phyloP scores from a whole-genome alignment of 345 rosid genomes.

The Salix arbutifolia region DNA sequence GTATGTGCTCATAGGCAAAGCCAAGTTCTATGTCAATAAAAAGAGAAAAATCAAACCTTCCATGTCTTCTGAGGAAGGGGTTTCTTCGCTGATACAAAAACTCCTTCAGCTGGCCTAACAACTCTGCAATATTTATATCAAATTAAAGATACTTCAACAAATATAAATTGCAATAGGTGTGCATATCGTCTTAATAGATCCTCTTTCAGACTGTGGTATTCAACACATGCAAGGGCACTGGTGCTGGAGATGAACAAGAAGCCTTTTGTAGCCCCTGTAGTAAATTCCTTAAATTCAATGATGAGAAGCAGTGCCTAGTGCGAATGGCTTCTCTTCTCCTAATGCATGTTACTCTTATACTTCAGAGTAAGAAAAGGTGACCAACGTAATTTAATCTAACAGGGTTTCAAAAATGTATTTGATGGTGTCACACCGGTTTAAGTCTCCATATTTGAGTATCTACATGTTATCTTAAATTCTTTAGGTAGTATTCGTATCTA shows the following conservation, averaged over 20 bases:
- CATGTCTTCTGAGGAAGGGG: constrained; percentile 77
- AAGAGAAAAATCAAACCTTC: constrained; percentile 55
- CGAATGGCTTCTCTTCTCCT: constrained; percentile 1
- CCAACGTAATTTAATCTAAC: no score
- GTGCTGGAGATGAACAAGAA: not conserved
- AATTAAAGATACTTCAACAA: constrained; percentile 1
- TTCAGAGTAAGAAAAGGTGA: no score
- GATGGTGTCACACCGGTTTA: no score
- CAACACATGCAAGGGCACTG: not conserved
- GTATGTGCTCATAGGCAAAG: not conserved
- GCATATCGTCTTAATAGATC: not conserved
- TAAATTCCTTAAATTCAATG: not conserved
- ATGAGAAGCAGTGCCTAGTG: not conserved
- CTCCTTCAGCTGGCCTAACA: constrained; percentile 72
- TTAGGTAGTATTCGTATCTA: not conserved
- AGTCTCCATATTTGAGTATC: no score
- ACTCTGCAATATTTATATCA: constrained; percentile 47
- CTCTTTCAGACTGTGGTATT: not conserved
- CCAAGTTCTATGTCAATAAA: not conserved
- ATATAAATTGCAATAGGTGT: not conserved
- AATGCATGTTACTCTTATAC: not conserved
- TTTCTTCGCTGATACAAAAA: constrained; percentile 79
- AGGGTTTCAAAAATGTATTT: no score
- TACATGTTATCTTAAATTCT: no score
- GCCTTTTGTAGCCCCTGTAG: not conserved